phyloP scores from a whole-genome alignment of 2,329 filamentous ascomycete species.

The Aspergillus oerlinghausenensis region DNA sequence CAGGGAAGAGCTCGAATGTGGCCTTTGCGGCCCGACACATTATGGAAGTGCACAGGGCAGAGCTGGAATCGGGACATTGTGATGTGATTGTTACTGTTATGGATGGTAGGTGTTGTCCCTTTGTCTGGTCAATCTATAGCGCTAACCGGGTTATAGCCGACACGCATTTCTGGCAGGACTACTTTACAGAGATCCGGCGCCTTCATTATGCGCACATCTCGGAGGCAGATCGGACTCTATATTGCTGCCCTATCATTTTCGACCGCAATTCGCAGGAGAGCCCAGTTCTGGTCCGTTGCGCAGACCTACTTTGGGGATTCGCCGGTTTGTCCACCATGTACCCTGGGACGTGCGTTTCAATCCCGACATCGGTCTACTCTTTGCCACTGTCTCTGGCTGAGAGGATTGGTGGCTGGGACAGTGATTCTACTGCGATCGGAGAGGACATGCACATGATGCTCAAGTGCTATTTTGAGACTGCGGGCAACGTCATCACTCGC shows the following conservation, averaged over 20 bases:
- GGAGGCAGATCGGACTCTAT: conserved; percentile 52
- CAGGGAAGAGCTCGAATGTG: conserved; percentile 71
- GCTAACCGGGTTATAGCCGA: conserved; percentile 16
- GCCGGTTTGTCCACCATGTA: conserved; percentile 68
- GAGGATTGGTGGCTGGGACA: conserved; percentile 68
- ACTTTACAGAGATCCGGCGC: conserved; percentile 60
- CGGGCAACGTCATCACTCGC: conserved; percentile 61
- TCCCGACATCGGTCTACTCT: conserved; percentile 71
- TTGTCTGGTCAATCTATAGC: background rate
- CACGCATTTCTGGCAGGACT: conserved; percentile 64
- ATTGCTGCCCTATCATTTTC: conserved; percentile 67
- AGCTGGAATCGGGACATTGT: conserved; percentile 35
- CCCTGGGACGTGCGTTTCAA: conserved; percentile 58
- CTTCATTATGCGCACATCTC: conserved; percentile 53
- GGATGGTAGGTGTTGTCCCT: conserved; percentile 53
- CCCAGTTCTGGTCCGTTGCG: conserved; percentile 64
- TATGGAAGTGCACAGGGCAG: conserved; percentile 18
- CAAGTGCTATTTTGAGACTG: conserved; percentile 71
- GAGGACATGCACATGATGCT: conserved; percentile 75
- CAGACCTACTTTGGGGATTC: conserved; percentile 67
- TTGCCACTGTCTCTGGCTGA: conserved; percentile 63
- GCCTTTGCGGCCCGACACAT: conserved; percentile 57
- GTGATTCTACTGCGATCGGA: conserved; percentile 65
- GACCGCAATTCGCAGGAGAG: conserved; percentile 68
- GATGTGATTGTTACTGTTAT: conserved; percentile 67